Percentiles rank a stretch among this genome's conserved stretches.
Conservation (phyloP, 2,329 filamentous ascomycete genomes). For the Pyricularia sp. region DNA sequence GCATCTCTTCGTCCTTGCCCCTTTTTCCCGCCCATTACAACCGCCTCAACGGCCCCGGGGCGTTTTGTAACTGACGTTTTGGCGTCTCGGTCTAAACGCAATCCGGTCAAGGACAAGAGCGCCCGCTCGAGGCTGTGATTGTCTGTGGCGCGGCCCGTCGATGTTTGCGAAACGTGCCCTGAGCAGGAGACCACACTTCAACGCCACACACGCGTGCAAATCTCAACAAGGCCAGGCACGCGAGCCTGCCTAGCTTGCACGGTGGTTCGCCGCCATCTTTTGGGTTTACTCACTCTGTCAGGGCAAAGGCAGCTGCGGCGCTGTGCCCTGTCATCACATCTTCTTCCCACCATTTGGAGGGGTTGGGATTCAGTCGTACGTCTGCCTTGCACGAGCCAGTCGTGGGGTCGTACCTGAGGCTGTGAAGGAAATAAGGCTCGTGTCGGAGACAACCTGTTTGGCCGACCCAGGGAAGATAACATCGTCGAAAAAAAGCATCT, state of each 20-base stretch:
- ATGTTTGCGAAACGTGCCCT: not conserved
- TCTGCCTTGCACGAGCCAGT: not conserved
- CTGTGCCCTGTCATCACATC: not conserved
- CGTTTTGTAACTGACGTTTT: not conserved
- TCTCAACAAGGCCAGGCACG: not conserved
- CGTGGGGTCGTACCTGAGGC: not conserved
- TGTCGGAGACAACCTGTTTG: not conserved
- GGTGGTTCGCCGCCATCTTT: not conserved
- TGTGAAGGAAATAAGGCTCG: not conserved
- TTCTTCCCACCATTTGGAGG: not conserved
- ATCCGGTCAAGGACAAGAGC: not conserved
- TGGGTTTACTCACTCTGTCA: not conserved
- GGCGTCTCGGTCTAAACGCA: not conserved
- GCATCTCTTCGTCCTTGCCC: not conserved
- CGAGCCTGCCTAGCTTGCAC: not conserved
- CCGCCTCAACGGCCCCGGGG: not conserved
- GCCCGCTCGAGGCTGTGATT: not conserved
- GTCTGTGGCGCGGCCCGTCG: not conserved
- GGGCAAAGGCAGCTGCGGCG: not conserved
- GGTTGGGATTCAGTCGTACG: not conserved
- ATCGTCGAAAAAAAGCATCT: not conserved
- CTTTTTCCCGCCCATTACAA: not conserved
- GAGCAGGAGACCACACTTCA: not conserved
- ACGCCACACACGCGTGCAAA: not conserved
- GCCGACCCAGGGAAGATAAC: not conserved